Evolutionary conservation across 2,329 filamentous ascomycete genomes (phyloP), one percentile per base, ranked within the genome.

Genomic region (Alternaria triticina): DNA sequence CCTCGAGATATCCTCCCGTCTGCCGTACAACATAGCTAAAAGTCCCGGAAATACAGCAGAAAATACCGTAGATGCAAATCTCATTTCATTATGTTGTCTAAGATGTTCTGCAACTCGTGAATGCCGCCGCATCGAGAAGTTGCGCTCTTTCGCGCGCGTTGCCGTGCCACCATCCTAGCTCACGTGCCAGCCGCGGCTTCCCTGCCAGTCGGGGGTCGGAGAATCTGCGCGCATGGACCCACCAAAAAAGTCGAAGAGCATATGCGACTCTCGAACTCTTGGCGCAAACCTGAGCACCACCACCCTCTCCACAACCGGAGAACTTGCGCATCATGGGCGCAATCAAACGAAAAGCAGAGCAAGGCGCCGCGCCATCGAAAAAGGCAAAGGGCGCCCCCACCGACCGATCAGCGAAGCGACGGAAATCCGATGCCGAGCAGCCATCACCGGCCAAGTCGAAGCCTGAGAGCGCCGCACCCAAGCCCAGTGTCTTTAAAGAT

Each of bases 401-500:
- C 62, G 75, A 78, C 60, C 76, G 77, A 52, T 76, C 75, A 60
- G 72, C 74, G 46, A 81, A 81, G 66, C 78, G 77, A 54, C 76
- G 77, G 58, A 81, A 80, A 65, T 77, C 75, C 57, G 77, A 77
- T 66, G 69, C 67, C 59, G 62, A 72, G 22, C 66, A 76, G 50
- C 64, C 70, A 47, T 73, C 72, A 49, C 68, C 74, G 7, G 67
- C 75, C 15, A 75, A 74, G 54, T 25, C 72, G 56, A 79, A 77
- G 71, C 63, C 74, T 57, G 69, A 74, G 59, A 74, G 68, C 52
- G 61, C 75, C 66, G 61, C 79, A 17, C 76, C 73, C 22, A 69
- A 73, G 43, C 36, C 51, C 61, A 85, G 84, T 22, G 79, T 88
- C 17, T 77, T 89, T 71, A 84, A 84, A 78, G 91, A 96, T 69